These are phyloP conservation scores for Bonnemaisonia californica DNA, from an alignment of 31 red algal genomes.

Conservation along the genomic window DNA sequence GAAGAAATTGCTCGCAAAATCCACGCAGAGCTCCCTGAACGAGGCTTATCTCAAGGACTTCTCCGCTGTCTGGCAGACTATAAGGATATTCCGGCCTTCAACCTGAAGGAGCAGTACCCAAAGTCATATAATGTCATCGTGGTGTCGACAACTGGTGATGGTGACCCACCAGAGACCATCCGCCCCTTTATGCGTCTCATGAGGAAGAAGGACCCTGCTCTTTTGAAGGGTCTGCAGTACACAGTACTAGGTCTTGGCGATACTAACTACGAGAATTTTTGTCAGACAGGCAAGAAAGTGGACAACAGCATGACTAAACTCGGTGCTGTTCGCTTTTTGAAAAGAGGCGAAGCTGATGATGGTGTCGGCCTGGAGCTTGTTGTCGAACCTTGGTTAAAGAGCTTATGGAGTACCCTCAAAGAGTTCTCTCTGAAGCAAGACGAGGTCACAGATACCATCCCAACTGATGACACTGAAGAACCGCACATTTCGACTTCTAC, in stretches of 20 bases:
- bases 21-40: constrained; percentile 39
- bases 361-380: constrained; percentile 75
- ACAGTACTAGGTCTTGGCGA: constrained; percentile 86
- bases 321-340: constrained; percentile 57
- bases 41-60: constrained; percentile 50
- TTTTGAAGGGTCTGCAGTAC: constrained; percentile 55
- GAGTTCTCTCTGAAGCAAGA: not conserved
- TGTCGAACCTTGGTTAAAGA: constrained; percentile 80
- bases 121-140: constrained; percentile 67
- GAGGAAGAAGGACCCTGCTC: constrained; percentile 62
- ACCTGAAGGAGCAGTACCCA: not conserved
- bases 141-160: constrained; percentile 93
- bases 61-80: constrained; percentile 68
- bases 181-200: constrained; percentile 80
- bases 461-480: constrained; percentile 14
- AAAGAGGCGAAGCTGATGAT: constrained; percentile 83
- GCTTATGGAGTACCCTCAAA: constrained; percentile 39
- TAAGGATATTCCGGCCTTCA: constrained; percentile 44
- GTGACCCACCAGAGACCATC: constrained; percentile 85
- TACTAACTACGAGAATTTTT: constrained; percentile 93
- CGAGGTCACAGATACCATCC: too few species aligned
- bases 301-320: constrained; percentile 64
- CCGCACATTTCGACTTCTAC: not conserved
- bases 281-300: constrained; percentile 70
- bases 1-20: constrained; percentile 88